A percentile compares a stretch with the other conserved stretches of the same genome.
Conservation (phyloP, 192 early-diverging fungal species). For the Entophlyctis luteolus region DNA sequence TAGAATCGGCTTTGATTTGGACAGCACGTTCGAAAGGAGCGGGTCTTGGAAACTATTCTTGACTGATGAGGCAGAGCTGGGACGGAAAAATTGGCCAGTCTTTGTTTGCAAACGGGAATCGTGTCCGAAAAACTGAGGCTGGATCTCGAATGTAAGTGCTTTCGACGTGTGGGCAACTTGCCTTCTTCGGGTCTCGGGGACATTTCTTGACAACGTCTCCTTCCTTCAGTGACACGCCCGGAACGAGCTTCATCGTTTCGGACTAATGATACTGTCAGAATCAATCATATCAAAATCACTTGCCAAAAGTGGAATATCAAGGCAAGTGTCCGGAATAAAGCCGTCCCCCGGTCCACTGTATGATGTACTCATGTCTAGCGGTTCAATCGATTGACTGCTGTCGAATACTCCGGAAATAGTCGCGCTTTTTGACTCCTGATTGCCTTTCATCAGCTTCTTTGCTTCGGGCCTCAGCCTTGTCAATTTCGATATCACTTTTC, state of each 20-base stretch:
- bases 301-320: constrained; percentile 38
- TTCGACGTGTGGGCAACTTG: too few relatives aligned
- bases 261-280: constrained; percentile 22
- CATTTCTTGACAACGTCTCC: constrained; percentile 47
- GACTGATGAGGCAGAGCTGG: not conserved
- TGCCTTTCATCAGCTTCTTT: too few relatives aligned
- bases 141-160: not conserved
- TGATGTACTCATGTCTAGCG: too few relatives aligned
- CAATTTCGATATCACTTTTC: not conserved
- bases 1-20: constrained; percentile 17
- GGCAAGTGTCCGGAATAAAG: constrained; percentile 35
- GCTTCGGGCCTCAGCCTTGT: too few relatives aligned
- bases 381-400: too few relatives aligned
- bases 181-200: constrained; percentile 3
- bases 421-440: too few relatives aligned
- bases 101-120: too few relatives aligned
- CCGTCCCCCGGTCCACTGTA: constrained; percentile 3
- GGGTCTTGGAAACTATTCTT: not conserved
- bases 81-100: too few relatives aligned
- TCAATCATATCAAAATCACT: not conserved
- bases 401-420: too few relatives aligned
- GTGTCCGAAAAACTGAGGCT: not conserved
- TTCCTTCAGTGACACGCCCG: constrained; percentile 43
- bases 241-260: constrained; percentile 45
- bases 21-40: constrained; percentile 6